Conservation (phyloP, 768 basidiomycete species). For the Termitomyces sp. region DNA sequence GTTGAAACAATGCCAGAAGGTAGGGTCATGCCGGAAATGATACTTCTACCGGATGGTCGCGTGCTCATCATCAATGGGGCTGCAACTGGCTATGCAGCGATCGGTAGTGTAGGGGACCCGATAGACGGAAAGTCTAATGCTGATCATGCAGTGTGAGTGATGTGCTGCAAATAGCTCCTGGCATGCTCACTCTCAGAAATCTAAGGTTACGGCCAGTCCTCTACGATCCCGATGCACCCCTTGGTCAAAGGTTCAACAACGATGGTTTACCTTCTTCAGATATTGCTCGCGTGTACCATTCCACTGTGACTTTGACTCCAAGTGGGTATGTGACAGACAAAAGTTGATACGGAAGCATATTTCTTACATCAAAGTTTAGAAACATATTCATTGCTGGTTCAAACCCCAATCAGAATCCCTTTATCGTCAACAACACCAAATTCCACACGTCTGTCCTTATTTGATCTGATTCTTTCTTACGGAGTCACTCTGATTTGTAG, state of each 20-base stretch:
- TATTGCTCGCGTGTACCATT: constrained; percentile 59
- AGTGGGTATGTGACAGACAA: constrained; percentile 33
- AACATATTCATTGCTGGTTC: constrained; percentile 31
- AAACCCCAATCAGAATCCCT: constrained; percentile 27
- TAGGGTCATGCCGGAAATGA: constrained; percentile 30
- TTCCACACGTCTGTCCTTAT: constrained; percentile 5
- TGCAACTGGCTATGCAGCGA: constrained; percentile 33
- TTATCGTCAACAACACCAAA: constrained; percentile 5
- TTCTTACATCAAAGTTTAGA: constrained; percentile 1
- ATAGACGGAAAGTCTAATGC: constrained; percentile 18
- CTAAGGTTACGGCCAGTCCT: constrained; percentile 33
- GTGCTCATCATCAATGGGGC: constrained; percentile 39
- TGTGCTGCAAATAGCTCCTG: neutral
- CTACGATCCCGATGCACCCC: constrained; percentile 38
- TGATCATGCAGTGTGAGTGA: constrained; percentile 22
- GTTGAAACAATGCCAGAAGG: constrained; percentile 37
- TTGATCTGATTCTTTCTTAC: constrained; percentile 12
- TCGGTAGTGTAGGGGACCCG: constrained; percentile 23
- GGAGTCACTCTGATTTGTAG: constrained; percentile 14
- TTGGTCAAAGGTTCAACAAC: constrained; percentile 42
- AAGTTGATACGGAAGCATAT: neutral
- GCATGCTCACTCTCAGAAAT: constrained; percentile 20
- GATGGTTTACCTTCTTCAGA: constrained; percentile 33
- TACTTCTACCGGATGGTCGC: constrained; percentile 34
- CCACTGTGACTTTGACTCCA: constrained; percentile 48